A percentile compares a stretch with the other conserved stretches of the same genome.
Conservation (phyloP, 192 early-diverging fungal species). For the Coemansia reversa region DNA sequence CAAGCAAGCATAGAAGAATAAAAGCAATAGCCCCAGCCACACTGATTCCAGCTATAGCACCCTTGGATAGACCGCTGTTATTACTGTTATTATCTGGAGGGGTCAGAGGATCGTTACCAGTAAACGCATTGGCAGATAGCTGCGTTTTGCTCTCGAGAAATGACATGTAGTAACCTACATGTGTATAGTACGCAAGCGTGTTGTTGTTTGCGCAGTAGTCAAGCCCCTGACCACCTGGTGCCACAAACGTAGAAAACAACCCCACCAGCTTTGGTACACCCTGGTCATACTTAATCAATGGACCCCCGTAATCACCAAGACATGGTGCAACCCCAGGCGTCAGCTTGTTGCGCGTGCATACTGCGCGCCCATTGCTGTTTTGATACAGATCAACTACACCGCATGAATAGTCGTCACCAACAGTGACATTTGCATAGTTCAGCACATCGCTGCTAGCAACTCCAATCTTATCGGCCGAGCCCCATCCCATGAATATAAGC, state of each 20-base stretch:
- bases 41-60: slow-evolving; percentile 38
- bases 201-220: slow-evolving; percentile 42
- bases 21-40: slow-evolving; percentile 27
- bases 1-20: slow-evolving; percentile 28
- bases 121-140: slow-evolving; percentile 33
- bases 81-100: slow-evolving; percentile 14
- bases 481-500: slow-evolving; percentile 44
- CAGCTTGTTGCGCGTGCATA: slow-evolving; percentile 41
- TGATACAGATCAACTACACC: slow-evolving; percentile 20
- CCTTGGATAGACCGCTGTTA: slow-evolving; percentile 17
- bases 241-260: slow-evolving; percentile 31
- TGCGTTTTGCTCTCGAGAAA: slow-evolving; percentile 34
- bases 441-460: slow-evolving; percentile 23
- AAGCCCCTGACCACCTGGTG: slow-evolving; percentile 13
- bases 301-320: slow-evolving; percentile 43
- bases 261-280: slow-evolving; percentile 38
- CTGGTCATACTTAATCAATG: slow-evolving; percentile 31
- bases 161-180: slow-evolving; percentile 36
- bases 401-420: slow-evolving; percentile 39
- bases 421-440: slow-evolving; percentile 35
- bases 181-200: slow-evolving; percentile 35
- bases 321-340: slow-evolving; percentile 34
- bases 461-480: slow-evolving; percentile 31
- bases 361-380: slow-evolving; percentile 38
- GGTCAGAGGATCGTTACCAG: slow-evolving; percentile 31